Evolutionary conservation across 2,329 filamentous ascomycete genomes (phyloP).

Genomic region (Stachybotrys echinatus): DNA sequence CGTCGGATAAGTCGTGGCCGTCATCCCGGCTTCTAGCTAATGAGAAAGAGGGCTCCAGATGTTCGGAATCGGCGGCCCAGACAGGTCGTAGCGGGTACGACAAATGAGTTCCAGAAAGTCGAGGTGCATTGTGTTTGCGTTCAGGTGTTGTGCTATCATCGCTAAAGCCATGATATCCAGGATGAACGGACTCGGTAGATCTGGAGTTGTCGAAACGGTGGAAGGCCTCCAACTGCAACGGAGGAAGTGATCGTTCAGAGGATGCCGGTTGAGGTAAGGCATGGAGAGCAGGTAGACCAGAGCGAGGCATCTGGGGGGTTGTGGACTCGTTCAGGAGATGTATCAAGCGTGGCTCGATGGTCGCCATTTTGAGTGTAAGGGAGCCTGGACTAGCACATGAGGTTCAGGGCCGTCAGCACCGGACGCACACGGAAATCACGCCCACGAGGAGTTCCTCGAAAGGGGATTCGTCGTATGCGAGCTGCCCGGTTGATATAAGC

Average conservation of each 20-base stretch:
- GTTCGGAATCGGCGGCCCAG: slow-evolving; percentile 32
- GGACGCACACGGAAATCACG: background rate
- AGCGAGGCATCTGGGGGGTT: slow-evolving; percentile 40
- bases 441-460: background rate
- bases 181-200: slow-evolving; percentile 8
- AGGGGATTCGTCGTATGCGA: no score
- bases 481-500: background rate
- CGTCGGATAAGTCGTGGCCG: slow-evolving; percentile 34
- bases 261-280: slow-evolving; percentile 36
- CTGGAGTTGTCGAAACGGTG: slow-evolving; percentile 31
- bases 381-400: slow-evolving; percentile 1
- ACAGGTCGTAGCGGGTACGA: slow-evolving; percentile 34
- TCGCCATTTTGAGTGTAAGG: slow-evolving; percentile 48
- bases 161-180: slow-evolving; percentile 3
- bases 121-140: slow-evolving; percentile 15
- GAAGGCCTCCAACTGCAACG: slow-evolving; percentile 45
- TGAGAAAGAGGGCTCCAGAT: slow-evolving; percentile 18
- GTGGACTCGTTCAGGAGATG: slow-evolving; percentile 56
- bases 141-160: background rate
- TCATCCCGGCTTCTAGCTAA: slow-evolving; percentile 41
- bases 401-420: background rate
- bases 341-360: slow-evolving; percentile 63
- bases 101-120: background rate
- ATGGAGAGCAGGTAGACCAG: slow-evolving; percentile 52
- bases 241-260: slow-evolving; percentile 41